These are phyloP conservation scores for Betula pendula DNA, from an alignment of 306 rosid species.

Conservation along the genomic window DNA sequence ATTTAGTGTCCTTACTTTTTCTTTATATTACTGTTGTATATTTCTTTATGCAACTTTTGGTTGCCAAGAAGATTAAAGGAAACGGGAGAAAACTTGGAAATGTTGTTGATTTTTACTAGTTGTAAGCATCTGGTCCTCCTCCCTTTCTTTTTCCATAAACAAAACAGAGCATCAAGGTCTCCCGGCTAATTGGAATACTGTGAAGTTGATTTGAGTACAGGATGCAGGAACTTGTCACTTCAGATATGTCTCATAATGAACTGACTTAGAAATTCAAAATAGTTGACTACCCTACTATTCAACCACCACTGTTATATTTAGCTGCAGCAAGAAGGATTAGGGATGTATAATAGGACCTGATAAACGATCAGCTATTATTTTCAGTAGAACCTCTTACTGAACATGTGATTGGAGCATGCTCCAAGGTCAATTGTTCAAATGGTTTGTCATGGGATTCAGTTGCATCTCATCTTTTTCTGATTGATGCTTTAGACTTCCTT, in stretches of 20 bases:
- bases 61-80: background rate
- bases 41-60: background rate
- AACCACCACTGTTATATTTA: no score
- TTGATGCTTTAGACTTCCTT: background rate
- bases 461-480: background rate
- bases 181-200: background rate
- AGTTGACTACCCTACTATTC: background rate
- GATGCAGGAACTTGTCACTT: background rate
- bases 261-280: background rate
- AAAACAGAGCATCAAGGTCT: background rate
- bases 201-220: background rate
- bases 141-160: background rate
- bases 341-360: background rate
- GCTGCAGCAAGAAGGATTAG: background rate
- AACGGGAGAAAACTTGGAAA: background rate
- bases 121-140: no score
- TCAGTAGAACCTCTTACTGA: background rate
- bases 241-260: background rate
- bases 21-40: slow-evolving; percentile 1
- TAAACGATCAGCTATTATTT: background rate
- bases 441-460: background rate
- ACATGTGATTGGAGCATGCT: background rate
- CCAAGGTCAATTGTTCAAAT: background rate
- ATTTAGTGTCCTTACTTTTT: background rate
- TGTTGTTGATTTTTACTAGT: no score